Evolutionary conservation across 2,329 filamentous ascomycete genomes (phyloP), one percentile per base, ranked within the genome.

Genomic region (Cucurbitaria berberidis): DNA sequence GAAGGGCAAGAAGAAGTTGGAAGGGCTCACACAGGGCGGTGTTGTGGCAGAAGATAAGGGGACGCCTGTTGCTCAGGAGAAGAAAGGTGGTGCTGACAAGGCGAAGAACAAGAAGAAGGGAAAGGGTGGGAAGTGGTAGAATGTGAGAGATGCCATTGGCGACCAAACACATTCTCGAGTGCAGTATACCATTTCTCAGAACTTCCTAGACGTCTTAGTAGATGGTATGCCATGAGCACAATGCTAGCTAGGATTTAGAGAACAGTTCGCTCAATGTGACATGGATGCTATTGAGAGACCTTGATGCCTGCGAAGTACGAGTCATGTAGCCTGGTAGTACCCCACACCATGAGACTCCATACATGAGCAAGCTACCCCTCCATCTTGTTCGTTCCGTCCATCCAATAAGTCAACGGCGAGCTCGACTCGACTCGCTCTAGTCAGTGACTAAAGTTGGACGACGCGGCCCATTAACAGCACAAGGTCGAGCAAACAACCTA

Each of bases 1-100:
- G 80, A 96, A 96, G 82, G 90, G 91, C 49, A 93, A 91, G 82
- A 89, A 92, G 82, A 89, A 89, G 77, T 66, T 73, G 59, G 76
- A 77, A 65, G 87, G 86, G 4, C 80, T 88, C 35, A 97, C 91
- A 8, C 95, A 98, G 74, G 95, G 95, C 55, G 93, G 93, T 43
- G 78, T 88, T 11, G 89, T 91, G 19, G 87, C 83, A 65, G 90
- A 93, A 59, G 88, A 89, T 51, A 78, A 76, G 55, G 74, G 51
- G 32, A 51, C 52, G 16, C 53, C 59, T 18, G 74, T 45, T 43
- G 65, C 48, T 57, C 63, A 67, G 66, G 73, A 74, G 59, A 68
- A 69, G 53, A 62, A 70, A 57, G 57, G 44, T 48, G 63, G 64
- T 53, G 66, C 59, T 45, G 69, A 54, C 65, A 75, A 49, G 75